Conservation (phyloP, 2,329 filamentous ascomycete genomes). For the Cordyceps cicadae region DNA sequence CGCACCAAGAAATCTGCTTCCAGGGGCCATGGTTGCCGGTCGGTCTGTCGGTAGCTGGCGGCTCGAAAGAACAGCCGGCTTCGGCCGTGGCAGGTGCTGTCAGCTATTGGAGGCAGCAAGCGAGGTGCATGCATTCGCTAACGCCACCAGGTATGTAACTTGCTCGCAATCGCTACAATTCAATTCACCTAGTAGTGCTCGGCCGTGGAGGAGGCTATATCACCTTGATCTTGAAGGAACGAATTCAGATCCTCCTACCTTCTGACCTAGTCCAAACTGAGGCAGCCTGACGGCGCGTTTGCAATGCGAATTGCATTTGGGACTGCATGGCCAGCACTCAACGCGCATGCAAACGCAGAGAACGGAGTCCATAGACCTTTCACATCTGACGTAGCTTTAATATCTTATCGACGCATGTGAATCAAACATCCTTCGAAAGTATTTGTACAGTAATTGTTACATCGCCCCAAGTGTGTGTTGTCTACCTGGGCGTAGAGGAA, state of each 20-base stretch:
- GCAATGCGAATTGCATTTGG: neutral
- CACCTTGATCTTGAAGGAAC: neutral
- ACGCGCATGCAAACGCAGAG: neutral
- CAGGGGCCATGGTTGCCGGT: neutral
- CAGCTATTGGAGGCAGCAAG: conserved; percentile 4
- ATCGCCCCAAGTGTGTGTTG: neutral
- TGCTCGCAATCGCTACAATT: neutral
- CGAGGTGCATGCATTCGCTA: conserved; percentile 6
- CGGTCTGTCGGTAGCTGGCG: neutral
- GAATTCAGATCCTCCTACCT: neutral
- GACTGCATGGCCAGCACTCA: no score
- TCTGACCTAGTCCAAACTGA: neutral
- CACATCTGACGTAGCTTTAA: neutral
- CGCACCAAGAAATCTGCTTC: neutral
- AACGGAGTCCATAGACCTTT: neutral
- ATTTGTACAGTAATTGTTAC: conserved; percentile 10
- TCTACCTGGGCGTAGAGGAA: neutral
- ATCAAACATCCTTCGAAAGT: neutral
- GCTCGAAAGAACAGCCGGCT: conserved; percentile 9
- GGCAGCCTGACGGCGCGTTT: neutral
- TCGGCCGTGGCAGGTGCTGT: conserved; percentile 6
- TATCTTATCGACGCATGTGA: neutral
- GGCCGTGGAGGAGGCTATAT: no score
- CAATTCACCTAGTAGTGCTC: neutral
- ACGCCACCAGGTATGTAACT: neutral